Base-by-base conservation (phyloP, 768 basidiomycete species). In the Inosperma sp. region DNA sequence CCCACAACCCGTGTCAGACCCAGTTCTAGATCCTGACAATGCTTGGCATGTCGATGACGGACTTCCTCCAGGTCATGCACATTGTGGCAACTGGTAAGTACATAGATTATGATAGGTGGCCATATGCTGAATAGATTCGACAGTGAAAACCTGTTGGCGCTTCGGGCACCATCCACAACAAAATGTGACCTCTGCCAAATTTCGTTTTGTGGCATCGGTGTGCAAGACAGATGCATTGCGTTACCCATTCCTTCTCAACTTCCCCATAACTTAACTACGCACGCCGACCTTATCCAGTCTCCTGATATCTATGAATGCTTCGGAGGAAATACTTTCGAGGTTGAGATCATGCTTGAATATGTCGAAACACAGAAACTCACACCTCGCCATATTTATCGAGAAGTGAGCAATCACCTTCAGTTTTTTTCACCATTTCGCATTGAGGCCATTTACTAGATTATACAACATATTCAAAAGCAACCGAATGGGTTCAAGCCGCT, bases 341-440 rank as follows among this genome's bases (percentile, higher is more conserved):
- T 88, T 23, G 90, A 92, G 27, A 80, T 88, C 51, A 80, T 93
- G 79, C 69, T 93, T 35, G 90, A 93, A 63, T 90, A 91, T 65
- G 66, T 92, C 36, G 77, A 79, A 12, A 73, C 73, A 13, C 78
- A 83, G 52, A 65, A 76, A 49, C 65, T 88, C 27, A 79, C 77
- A 7, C 86, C 89, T 9, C 75, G 76, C 45, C 78, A 84, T 58
- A 86, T 92, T 34, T 91, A 92, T 64, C 80, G 81, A 50, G 86
- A 90, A 64, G 89, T 86, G 52, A 49, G 75, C 63, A 19, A 13
- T 17, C 23, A 36, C 8, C 47, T 3, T 36, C 4, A 21, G 8
- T 47, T 29, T 17, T 19, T 8, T 29, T 13, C 41, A n/a, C 16
- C 29, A 17, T 36, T 13, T 36, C 17, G 17, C 50, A 37, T 21